These are phyloP conservation scores for Cyberlindnera americana DNA, from an alignment of 805 yeast species.

Conservation along the genomic window DNA sequence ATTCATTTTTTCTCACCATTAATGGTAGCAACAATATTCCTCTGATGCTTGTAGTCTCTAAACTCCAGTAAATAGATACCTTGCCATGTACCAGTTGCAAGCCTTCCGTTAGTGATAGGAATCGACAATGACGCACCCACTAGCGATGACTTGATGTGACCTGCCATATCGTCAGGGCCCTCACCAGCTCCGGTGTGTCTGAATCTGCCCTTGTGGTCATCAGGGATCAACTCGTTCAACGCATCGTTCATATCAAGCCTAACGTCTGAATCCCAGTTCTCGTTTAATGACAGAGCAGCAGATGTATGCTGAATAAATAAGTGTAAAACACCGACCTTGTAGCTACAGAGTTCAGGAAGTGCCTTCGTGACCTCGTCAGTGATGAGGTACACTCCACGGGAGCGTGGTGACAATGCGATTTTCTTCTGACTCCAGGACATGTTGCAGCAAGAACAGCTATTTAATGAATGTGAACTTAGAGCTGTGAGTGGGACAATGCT, in stretches of 20 bases:
- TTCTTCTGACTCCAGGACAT: constrained; percentile 55
- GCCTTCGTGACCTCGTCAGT: constrained; percentile 58
- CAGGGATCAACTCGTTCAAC: constrained; percentile 66
- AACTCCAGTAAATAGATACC: constrained; percentile 78
- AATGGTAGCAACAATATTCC: constrained; percentile 69
- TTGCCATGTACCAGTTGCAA: constrained; percentile 83
- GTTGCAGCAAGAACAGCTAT: not conserved
- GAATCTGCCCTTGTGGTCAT: constrained; percentile 35
- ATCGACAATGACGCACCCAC: constrained; percentile 64
- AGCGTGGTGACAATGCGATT: constrained; percentile 50
- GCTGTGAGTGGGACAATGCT: too few species aligned
- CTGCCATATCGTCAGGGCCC: constrained; percentile 84
- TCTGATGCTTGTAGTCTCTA: constrained; percentile 57
- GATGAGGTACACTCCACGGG: constrained; percentile 67
- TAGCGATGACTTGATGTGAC: constrained; percentile 63
- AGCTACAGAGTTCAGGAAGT: constrained; percentile 57
- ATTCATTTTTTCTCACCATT: constrained; percentile 45
- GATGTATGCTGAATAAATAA: constrained; percentile 77
- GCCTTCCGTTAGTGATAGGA: constrained; percentile 65
- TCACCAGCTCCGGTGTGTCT: constrained; percentile 48
- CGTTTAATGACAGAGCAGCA: constrained; percentile 73
- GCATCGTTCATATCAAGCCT: constrained; percentile 63
- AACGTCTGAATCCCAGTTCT: constrained; percentile 76
- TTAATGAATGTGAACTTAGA: too few species aligned
- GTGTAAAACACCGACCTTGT: constrained; percentile 60